Conservation (phyloP, 2,329 filamentous ascomycete species). For the Chaetothyriales sp. region DNA sequence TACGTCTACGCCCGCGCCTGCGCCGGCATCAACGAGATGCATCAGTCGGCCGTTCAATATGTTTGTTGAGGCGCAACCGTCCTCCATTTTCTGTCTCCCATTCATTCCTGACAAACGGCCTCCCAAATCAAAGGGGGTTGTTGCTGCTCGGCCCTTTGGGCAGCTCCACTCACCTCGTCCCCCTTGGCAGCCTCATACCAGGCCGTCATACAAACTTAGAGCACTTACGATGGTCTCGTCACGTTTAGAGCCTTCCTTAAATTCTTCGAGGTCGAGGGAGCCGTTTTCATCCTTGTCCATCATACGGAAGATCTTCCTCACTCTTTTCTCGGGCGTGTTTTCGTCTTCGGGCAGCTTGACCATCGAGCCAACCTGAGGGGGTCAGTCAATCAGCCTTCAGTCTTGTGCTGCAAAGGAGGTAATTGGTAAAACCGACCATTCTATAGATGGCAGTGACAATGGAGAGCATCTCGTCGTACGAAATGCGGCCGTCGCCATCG, state of each 20-base stretch:
- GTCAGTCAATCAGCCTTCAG: slow-evolving; percentile 1
- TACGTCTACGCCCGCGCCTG: neutral
- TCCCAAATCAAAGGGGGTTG: neutral
- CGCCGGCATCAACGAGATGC: neutral
- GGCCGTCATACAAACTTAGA: slow-evolving; percentile 83
- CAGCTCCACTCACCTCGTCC: neutral
- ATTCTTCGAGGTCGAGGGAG: slow-evolving; percentile 89
- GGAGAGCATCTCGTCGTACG: slow-evolving; percentile 95
- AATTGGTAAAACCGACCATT: slow-evolving; percentile 50
- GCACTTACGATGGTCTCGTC: slow-evolving; percentile 98
- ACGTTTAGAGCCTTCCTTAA: slow-evolving; percentile 97
- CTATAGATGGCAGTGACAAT: slow-evolving; percentile 99
- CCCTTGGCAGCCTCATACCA: slow-evolving; percentile 47
- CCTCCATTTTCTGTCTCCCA: neutral
- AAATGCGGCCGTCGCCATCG: slow-evolving; percentile 96
- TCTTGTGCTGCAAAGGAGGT: neutral
- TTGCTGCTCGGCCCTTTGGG: neutral
- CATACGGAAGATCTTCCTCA: slow-evolving; percentile 97
- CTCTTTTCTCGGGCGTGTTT: slow-evolving; percentile 95
- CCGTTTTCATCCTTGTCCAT: slow-evolving; percentile 99
- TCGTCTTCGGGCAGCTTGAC: slow-evolving; percentile 73
- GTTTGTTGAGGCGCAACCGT: neutral
- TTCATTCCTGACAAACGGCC: no score
- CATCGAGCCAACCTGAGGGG: slow-evolving; percentile 78
- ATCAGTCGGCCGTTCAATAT: neutral